A percentile compares a stretch with the other conserved stretches of the same genome.
Conservation (phyloP, 257 asterid genomes). For the Ligustrum vulgare region DNA sequence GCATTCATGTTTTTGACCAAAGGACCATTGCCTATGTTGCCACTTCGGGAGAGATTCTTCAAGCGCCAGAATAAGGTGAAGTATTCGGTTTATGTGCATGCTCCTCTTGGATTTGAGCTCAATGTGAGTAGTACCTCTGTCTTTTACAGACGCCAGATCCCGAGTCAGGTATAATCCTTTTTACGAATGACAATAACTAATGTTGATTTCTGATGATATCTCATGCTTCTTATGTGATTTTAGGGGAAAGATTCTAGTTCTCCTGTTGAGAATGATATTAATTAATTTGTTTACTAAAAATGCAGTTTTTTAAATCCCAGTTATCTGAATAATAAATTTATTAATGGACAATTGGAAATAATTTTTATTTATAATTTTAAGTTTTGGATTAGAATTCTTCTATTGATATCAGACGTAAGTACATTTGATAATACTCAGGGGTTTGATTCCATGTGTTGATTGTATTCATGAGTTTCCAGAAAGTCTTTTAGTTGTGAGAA, state of each 20-base stretch:
- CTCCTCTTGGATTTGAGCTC: slow-evolving; percentile 63
- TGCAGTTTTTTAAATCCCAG: not conserved
- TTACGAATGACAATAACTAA: slow-evolving; percentile 12
- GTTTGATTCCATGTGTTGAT: not conserved
- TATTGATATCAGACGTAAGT: not conserved
- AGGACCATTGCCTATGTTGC: slow-evolving; percentile 82
- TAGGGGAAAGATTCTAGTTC: not conserved
- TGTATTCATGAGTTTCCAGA: slow-evolving; percentile 40
- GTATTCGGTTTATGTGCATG: slow-evolving; percentile 76
- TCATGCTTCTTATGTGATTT: slow-evolving; percentile 13
- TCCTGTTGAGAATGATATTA: slow-evolving; percentile 1
- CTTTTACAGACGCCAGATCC: slow-evolving; percentile 73
- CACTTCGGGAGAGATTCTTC: slow-evolving; percentile 93
- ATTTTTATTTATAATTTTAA: not conserved
- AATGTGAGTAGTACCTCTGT: slow-evolving; percentile 63
- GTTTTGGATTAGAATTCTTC: not conserved
- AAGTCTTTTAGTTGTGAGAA: slow-evolving; percentile 46
- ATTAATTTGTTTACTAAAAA: too few relatives aligned
- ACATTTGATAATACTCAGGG: not conserved
- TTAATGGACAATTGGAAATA: slow-evolving; percentile 3
- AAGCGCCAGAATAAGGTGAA: slow-evolving; percentile 54
- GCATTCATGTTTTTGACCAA: slow-evolving; percentile 91
- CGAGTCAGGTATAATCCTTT: slow-evolving; percentile 67
- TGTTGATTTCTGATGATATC: slow-evolving; percentile 10
- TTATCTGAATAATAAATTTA: not conserved